phyloP scores from a whole-genome alignment of 495 filamentous ascomycete species.

The Penicillium salamii region DNA sequence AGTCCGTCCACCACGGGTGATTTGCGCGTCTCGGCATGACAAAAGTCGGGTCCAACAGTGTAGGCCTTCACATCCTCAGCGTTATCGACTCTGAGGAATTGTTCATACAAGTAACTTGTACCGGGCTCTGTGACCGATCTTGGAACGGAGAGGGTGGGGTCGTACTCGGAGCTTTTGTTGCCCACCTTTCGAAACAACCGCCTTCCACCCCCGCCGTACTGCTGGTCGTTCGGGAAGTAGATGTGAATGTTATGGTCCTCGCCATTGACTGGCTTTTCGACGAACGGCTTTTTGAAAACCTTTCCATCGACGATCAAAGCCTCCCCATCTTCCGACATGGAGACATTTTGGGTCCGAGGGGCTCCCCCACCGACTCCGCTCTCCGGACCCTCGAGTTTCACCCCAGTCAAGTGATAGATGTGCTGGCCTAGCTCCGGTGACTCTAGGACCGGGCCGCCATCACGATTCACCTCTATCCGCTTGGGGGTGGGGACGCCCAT shows the following conservation, averaged over 20 bases:
- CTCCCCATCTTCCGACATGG: conserved; percentile 82
- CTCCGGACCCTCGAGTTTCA: conserved; percentile 72
- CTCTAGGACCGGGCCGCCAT: conserved; percentile 80
- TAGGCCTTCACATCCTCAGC: conserved; percentile 98
- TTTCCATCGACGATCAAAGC: conserved; percentile 82
- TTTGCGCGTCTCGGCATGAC: conserved; percentile 95
- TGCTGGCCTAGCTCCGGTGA: conserved; percentile 74
- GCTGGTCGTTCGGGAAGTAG: conserved; percentile 79
- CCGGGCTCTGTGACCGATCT: conserved; percentile 73
- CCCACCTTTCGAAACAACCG: conserved; percentile 94
- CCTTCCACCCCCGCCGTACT: conserved; percentile 78
- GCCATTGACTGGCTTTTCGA: conserved; percentile 97
- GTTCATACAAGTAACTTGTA: conserved; percentile 91
- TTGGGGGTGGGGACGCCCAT: conserved; percentile 86
- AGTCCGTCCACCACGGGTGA: conserved; percentile 96
- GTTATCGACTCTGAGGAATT: conserved; percentile 94
- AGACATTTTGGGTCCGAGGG: conserved; percentile 59
- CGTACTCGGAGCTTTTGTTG: conserved; percentile 96
- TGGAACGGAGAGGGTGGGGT: conserved; percentile 70
- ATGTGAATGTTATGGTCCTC: conserved; percentile 99
- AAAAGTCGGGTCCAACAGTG: conserved; percentile 90
- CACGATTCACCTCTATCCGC: conserved; percentile 88
- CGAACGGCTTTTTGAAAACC: conserved; percentile 85
- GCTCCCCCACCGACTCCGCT: conserved; percentile 67
- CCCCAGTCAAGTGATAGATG: conserved; percentile 73